Percentiles rank a stretch among this genome's conserved stretches.
phyloP scores from a whole-genome alignment of 2,329 filamentous ascomycete species.

The Xylariales sp. region DNA sequence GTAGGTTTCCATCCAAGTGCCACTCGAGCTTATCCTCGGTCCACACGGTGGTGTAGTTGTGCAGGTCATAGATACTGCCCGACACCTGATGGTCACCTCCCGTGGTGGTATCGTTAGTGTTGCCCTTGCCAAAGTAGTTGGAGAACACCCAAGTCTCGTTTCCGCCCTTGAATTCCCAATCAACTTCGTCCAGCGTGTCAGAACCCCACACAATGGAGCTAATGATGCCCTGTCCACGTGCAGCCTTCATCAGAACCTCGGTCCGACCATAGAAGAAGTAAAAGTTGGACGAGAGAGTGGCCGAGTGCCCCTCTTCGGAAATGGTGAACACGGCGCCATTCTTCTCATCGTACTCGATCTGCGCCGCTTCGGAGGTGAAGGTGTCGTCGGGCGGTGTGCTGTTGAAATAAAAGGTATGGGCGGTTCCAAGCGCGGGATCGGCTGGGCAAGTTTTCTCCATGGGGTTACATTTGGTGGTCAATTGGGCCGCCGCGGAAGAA shows the following conservation, averaged over 20 bases:
- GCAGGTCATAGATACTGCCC: constrained; percentile 69
- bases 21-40: constrained; percentile 73
- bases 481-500: constrained; percentile 73
- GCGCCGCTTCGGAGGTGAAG: constrained; percentile 77
- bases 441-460: constrained; percentile 75
- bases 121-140: constrained; percentile 85
- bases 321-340: constrained; percentile 80
- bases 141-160: constrained; percentile 72
- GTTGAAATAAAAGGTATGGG: constrained; percentile 74
- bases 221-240: constrained; percentile 79
- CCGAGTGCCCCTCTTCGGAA: constrained; percentile 75
- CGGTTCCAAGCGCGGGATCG: constrained; percentile 76
- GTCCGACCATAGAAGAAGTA: constrained; percentile 89
- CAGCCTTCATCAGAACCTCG: constrained; percentile 81
- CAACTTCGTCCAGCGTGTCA: constrained; percentile 87
- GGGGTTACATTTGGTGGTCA: constrained; percentile 82
- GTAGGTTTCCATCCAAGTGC: constrained; percentile 74
- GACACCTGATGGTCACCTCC: constrained; percentile 65
- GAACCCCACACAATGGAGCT: constrained; percentile 86
- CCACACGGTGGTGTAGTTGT: constrained; percentile 84
- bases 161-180: constrained; percentile 84
- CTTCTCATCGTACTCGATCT: constrained; percentile 68
- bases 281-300: constrained; percentile 81
- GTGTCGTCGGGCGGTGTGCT: constrained; percentile 66
- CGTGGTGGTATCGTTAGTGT: constrained; percentile 71